Evolutionary conservation across 441 rosid species (phyloP).

Genomic region (Pelargonium fulgidum): DNA sequence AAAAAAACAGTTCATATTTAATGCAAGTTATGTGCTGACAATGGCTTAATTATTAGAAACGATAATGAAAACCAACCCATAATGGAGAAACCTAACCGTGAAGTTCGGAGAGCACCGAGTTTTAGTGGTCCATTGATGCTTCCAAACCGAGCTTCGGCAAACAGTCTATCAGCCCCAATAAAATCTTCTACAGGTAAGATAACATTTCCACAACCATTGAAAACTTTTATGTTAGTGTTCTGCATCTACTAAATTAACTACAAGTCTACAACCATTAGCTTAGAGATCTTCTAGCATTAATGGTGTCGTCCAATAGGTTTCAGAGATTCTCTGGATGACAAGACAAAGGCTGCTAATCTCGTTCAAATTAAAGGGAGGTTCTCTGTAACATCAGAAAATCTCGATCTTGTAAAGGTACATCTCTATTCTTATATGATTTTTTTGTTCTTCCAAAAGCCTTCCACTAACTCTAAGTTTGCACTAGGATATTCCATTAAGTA

Average conservation of each 20-base stretch:
- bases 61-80: constrained; percentile 51
- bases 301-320: constrained; percentile 50
- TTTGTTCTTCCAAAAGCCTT: constrained; percentile 19
- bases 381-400: constrained; percentile 94
- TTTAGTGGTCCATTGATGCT: constrained; percentile 97
- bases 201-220: constrained; percentile 13
- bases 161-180: constrained; percentile 95
- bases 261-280: not conserved
- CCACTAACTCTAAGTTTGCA: constrained; percentile 45
- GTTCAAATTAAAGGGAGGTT: constrained; percentile 96
- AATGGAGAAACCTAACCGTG: constrained; percentile 38
- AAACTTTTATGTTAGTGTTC: constrained; percentile 10
- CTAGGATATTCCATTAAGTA: constrained; percentile 80
- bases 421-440: constrained; percentile 21
- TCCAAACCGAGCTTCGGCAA: constrained; percentile 92
- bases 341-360: constrained; percentile 65
- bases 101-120: constrained; percentile 69
- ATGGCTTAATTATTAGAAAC: constrained; percentile 38
- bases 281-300: not conserved
- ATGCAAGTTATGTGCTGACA: constrained; percentile 14
- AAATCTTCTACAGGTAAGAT: constrained; percentile 83
- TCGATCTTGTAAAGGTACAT: constrained; percentile 84
- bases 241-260: constrained; percentile 1
- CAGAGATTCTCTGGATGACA: constrained; percentile 88
- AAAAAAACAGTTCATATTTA: too few relatives aligned